Evolutionary conservation across 2,329 filamentous ascomycete species (phyloP).

Genomic region (Incumbomyces lentus): DNA sequence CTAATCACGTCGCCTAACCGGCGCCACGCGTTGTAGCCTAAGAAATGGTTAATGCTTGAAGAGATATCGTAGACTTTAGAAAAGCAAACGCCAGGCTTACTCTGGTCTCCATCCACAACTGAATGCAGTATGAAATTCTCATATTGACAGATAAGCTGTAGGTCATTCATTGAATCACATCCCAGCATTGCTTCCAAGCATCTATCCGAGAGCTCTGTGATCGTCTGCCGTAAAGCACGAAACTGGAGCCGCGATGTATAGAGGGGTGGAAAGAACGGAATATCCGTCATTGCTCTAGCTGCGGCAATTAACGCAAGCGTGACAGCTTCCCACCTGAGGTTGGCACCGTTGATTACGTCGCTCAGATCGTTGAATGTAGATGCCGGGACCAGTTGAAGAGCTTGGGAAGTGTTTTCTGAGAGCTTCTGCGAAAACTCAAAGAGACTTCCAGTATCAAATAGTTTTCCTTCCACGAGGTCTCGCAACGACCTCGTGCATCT

Average conservation of each 20-base stretch:
- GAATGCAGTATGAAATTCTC: too few species aligned
- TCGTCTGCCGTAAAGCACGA: neutral
- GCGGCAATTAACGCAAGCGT: neutral
- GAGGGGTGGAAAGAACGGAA: neutral
- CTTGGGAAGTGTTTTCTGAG: neutral
- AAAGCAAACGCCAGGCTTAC: too few species aligned
- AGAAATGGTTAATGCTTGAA: too few species aligned
- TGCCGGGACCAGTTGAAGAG: neutral
- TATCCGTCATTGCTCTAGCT: neutral
- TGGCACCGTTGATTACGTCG: neutral
- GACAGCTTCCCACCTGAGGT: neutral
- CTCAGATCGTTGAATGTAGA: neutral
- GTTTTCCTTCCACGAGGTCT: too few species aligned
- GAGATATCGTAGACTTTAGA: too few species aligned
- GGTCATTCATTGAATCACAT: too few species aligned
- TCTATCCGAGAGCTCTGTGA: neutral
- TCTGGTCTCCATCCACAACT: too few species aligned
- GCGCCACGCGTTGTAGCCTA: too few species aligned
- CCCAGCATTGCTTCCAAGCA: too few species aligned
- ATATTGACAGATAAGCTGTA: too few species aligned
- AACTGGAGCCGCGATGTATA: neutral
- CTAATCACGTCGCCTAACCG: slow-evolving; percentile 37
- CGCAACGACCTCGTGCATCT: too few species aligned
- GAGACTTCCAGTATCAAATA: neutral
- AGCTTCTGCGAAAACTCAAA: neutral